Evolutionary conservation across 2,329 filamentous ascomycete genomes (phyloP).

Genomic region (Cladosporium halotolerans): DNA sequence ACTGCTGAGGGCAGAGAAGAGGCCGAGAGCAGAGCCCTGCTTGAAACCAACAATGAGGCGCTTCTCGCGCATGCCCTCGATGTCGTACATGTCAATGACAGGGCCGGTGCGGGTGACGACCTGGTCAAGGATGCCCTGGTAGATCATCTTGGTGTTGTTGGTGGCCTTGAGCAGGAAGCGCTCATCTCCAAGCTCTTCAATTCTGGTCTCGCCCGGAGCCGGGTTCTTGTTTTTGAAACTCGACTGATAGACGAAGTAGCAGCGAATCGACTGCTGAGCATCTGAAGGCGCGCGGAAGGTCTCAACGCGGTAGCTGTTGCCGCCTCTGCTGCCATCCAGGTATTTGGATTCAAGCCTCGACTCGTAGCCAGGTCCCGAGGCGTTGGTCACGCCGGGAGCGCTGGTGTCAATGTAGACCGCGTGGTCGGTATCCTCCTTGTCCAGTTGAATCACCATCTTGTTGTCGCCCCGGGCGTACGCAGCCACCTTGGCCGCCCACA

Average conservation of each 20-base stretch:
- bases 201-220: conserved; percentile 68
- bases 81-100: conserved; percentile 96
- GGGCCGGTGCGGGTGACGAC: conserved; percentile 81
- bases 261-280: conserved; percentile 74
- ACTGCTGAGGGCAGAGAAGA: conserved; percentile 93
- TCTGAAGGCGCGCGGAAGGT: conserved; percentile 82
- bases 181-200: conserved; percentile 87
- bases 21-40: conserved; percentile 79
- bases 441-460: conserved; percentile 85
- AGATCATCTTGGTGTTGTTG: conserved; percentile 89
- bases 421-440: conserved; percentile 91
- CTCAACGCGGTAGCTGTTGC: conserved; percentile 83
- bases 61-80: conserved; percentile 87
- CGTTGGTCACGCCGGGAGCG: conserved; percentile 71
- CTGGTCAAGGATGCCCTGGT: conserved; percentile 84
- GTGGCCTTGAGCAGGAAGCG: conserved; percentile 95
- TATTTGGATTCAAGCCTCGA: conserved; percentile 92
- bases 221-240: conserved; percentile 76
- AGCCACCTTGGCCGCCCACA: conserved; percentile 95
- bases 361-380: conserved; percentile 84
- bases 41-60: conserved; percentile 91
- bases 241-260: conserved; percentile 98
- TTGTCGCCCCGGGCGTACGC: conserved; percentile 91
- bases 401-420: conserved; percentile 99
- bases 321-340: conserved; percentile 67